These are phyloP conservation scores for Coleophoma eucalyptorum DNA, from an alignment of 2,329 filamentous ascomycete species.

Conservation along the genomic window DNA sequence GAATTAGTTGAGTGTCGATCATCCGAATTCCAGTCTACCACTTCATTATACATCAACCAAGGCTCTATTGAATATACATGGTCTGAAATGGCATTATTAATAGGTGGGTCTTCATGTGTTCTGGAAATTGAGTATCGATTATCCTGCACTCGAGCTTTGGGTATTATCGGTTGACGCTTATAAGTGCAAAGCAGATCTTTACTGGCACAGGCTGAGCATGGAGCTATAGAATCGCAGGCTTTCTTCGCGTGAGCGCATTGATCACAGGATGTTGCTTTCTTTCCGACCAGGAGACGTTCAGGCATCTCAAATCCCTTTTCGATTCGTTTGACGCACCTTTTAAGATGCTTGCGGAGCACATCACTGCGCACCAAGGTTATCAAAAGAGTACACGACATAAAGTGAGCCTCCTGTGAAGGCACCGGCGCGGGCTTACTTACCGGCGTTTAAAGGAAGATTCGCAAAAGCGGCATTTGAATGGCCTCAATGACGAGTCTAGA, in stretches of 20 bases:
- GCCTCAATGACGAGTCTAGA: not conserved
- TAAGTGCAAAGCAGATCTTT: slow-evolving; percentile 1
- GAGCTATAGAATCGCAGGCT: slow-evolving; percentile 4
- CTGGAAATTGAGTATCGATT: not conserved
- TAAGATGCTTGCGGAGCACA: slow-evolving; percentile 3
- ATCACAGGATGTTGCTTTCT: slow-evolving; percentile 7
- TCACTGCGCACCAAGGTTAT: not conserved
- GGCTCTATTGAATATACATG: not conserved
- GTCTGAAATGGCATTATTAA: not conserved
- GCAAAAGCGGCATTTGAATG: not conserved
- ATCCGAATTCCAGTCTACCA: slow-evolving; percentile 1
- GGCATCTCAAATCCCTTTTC: not conserved
- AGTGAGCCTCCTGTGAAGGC: not conserved
- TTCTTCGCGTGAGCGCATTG: slow-evolving; percentile 6
- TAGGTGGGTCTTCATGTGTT: not conserved
- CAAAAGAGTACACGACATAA: not conserved
- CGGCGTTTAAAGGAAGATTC: not conserved
- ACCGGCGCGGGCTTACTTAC: not conserved
- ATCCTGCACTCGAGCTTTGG: not conserved
- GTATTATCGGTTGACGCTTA: not conserved
- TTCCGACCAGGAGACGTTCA: slow-evolving; percentile 4
- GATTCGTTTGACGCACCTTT: not conserved
- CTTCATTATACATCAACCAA: not conserved
- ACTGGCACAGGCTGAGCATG: slow-evolving; percentile 3
- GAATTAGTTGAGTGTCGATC: not conserved